Base-by-base conservation (phyloP, 192 early-diverging fungal species). In the Backusella sp. region DNA sequence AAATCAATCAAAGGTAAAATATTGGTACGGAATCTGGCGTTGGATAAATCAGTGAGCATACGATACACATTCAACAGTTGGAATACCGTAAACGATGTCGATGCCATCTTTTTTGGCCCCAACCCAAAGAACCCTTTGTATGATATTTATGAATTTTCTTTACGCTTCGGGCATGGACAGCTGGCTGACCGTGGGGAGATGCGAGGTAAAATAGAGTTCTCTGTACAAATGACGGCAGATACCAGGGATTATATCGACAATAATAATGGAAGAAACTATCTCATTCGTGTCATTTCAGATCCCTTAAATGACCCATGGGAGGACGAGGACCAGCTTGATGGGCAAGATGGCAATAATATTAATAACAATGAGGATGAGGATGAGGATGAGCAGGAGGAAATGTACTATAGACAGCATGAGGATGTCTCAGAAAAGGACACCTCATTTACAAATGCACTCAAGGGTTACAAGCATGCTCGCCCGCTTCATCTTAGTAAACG, bases 1-100 rank as follows among this genome's bases (percentile, higher is more conserved):
- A 77, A 84, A 88, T 35, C 23, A 68, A 77, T 87, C 4, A 76
- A 83, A 30, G 94, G 92, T 73, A 88, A 83, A 26, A 77, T 96
- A 36, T 83, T 93, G 73, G 92, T 96, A 12, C 91, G 92, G 67
- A 98, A 98, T 84, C 74, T 96, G 23, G 94, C 91, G 5, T 96
- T 92, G 76, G 87, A 94, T 70, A 98, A 98, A 84, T 39, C 75
- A 3, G 93, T 98, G n/a, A 74, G 76, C 19, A 87, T 96, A 68
- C 85, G 94, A n/a, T 93, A 93, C 82, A 94, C 96, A n/a, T 87
- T 86, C 52, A 90, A 96, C 84, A 86, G 84, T 66, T 98, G 96
- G 96, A 84, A 84, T 49, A 86, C 94, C 0, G 86, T 82, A 14
- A 75, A 83, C 44, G 94, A 98, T 76, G 80, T 87, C 19, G 30